Evolutionary conservation across 305 asterid genomes (phyloP), one percentile per base, ranked within the genome.

Genomic region (Fraxinus xanthoxyloides): DNA sequence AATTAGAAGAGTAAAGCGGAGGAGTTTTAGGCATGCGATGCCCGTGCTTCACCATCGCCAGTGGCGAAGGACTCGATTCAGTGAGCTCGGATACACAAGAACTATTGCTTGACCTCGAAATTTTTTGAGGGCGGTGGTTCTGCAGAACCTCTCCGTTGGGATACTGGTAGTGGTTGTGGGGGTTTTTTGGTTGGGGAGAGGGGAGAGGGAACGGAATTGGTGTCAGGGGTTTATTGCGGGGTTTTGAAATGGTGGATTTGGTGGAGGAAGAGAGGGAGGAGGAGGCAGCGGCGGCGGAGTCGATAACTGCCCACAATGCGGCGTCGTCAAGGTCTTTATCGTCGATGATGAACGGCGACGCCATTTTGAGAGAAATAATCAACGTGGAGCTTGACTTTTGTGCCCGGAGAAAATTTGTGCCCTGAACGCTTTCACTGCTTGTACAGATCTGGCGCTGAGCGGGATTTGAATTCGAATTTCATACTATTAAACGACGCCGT

Each of bases 221-320:
- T 59, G 94, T 89, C 73, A 89, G 85, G 77, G 92, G 92, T 83
- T 92, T 90, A 81, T 86, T 61, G 59, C 93, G 95, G 43, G 90
- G 69, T 79, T 82, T 82, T 2, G 73, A 26, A 72, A 85, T 75
- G 65, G 89, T 10, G 77, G 86, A 34, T 76, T 90, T n/a, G 79
- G 84, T 38, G 56, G 82, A 36, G 81, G 86, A 2, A 56, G 81
- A 59, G 84, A 86, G 36, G 30, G 88, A 31, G 19, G 93, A 73
- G 30, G 98, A 84, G 73, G 97, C 92, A 5, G 97, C 95, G 76
- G 96, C 97, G 79, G 95, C 98, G 72, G 98, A 95, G 85, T 95
- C 99, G 82, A 95, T 95, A 43, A 90, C 94, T 1, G 99, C 97
- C 99, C 99, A 94, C 76, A 95, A 79, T 9, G 94, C 99, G 80